phyloP scores from a whole-genome alignment of 345 rosid genomes.

The Citrus unshiu region DNA sequence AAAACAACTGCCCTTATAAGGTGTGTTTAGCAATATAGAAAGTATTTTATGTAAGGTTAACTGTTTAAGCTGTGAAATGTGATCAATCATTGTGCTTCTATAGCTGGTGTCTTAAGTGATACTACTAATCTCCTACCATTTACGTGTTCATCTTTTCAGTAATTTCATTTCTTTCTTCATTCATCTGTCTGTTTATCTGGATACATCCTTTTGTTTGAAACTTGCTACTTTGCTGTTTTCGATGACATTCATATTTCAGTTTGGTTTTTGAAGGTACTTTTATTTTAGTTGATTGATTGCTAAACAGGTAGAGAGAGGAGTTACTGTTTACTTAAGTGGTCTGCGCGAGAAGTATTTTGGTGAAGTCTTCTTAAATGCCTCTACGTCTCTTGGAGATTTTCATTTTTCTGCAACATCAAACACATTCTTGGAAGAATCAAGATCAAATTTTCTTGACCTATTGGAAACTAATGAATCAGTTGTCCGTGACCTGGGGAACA shows the following conservation, averaged over 20 bases:
- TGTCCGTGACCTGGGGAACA: conserved; percentile 21
- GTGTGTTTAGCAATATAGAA: background rate
- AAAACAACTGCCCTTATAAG: background rate
- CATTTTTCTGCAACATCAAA: conserved; percentile 28
- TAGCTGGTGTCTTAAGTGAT: background rate
- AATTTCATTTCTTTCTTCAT: background rate
- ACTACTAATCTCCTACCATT: background rate
- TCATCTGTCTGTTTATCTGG: background rate
- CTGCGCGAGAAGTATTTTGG: conserved; percentile 94
- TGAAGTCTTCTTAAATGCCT: conserved; percentile 74
- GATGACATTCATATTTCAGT: background rate
- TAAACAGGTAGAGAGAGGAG: conserved; percentile 90
- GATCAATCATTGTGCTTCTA: background rate
- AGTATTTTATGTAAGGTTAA: background rate
- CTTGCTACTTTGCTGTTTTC: background rate
- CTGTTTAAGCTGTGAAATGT: background rate
- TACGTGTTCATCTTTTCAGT: background rate
- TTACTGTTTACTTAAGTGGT: conserved; percentile 78
- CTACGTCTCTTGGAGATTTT: conserved; percentile 43
- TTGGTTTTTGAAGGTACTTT: background rate
- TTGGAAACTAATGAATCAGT: conserved; percentile 25
- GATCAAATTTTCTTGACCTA: conserved; percentile 19
- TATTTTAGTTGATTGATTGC: background rate
- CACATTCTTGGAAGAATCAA: conserved; percentile 32
- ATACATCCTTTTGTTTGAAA: background rate